Evolutionary conservation across 1,284 basidiomycete species (phyloP), one percentile per base, ranked within the genome.

Genomic region (Erythrobasidium hasegawianum): DNA sequence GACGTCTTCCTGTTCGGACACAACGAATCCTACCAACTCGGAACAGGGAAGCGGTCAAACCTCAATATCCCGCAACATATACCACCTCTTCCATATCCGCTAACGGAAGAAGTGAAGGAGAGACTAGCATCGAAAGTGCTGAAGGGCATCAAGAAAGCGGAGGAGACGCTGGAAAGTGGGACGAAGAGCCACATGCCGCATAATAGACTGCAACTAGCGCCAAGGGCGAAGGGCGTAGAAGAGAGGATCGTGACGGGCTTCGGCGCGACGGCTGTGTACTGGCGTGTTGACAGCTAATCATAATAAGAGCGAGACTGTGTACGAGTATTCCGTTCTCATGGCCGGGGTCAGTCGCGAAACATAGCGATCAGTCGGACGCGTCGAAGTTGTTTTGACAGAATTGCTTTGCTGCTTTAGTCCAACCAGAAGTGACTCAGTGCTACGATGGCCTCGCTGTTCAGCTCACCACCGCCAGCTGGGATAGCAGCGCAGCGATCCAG

Each of bases 11-110:
- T 62, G 22, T 64, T 62, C 41, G 67, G 67, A 22, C 81, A 81
- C 65, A 88, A 88, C 71, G 81, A 83, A 50, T 84, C 87, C 52
- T 88, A 84, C 72, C 88, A 94, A 77, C 82, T 94, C 5, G 94
- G 93, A 3, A 93, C 86, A 69, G 90, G 90, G 45, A 90, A 87
- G 76, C 83, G 87, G 62, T 82, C 85, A 3, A 90, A 87, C 74
- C 74, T 87, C 8, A 83, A 88, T 0, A 79, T 85, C 14, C 92
- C 94, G 0, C 80, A 81, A 67, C 80, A 83, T 71, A 75, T 84
- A 13, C 79, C 80, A 10, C 77, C 79, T 0, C 71, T 82, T 0
- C 82, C 83, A 1, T 71, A 16, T 78, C 79, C 22, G 76, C 87
- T 67, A 78, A 81, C 64, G 77, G 43, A 41, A 49, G 45, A 53